Base-by-base conservation (phyloP, 2,329 filamentous ascomycete species). In the Shiraia bambusicola region DNA sequence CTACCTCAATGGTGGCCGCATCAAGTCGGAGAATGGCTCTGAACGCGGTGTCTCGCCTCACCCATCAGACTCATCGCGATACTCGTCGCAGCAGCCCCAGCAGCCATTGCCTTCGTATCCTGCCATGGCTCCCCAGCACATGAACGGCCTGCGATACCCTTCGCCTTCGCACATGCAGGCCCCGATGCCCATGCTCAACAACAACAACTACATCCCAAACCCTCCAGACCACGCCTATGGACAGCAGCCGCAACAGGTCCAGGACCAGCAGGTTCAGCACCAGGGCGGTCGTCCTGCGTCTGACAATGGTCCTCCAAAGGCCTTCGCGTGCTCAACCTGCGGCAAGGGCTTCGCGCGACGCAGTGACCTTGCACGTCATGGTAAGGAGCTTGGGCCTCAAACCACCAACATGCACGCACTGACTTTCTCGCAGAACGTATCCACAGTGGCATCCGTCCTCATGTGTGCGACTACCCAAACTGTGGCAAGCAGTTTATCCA, bases 401-500 rank as follows among this genome's bases (percentile, higher is more conserved):
- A 22, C 19, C 54, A 54, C 39, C 56, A 49, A 55, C 52, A 47
- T 35, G 31, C 42, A 47, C 36, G 56, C 55, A 59, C 65, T 71
- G 57, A 71, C 61, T 40, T 31, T 8, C 19, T 16, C 28, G 19
- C 53, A 96, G 92, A 97, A 73, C 88, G 93, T 32, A 98, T 98
- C 54, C 93, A 98, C 71, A 95, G 84, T 47, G 92, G 92, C 32
- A 79, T 91, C 43, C 80, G 92, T 45, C 93, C 93, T 34, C 93
- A 98, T 66, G 86, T 92, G 35, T 98, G 93, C 71, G 91, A 96
- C 59, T 88, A 83, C 66, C 86, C 86, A 28, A 83, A 82, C 38
- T 98, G 93, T 67, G 88, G 88, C 52, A 98, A 97, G 72, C 88
- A 92, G 64, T 98, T 98, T 67, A 98, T 98, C 57, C 93, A 98